Evolutionary conservation across 306 rosid genomes (phyloP).

Genomic region (Trifolium fragiferum): DNA sequence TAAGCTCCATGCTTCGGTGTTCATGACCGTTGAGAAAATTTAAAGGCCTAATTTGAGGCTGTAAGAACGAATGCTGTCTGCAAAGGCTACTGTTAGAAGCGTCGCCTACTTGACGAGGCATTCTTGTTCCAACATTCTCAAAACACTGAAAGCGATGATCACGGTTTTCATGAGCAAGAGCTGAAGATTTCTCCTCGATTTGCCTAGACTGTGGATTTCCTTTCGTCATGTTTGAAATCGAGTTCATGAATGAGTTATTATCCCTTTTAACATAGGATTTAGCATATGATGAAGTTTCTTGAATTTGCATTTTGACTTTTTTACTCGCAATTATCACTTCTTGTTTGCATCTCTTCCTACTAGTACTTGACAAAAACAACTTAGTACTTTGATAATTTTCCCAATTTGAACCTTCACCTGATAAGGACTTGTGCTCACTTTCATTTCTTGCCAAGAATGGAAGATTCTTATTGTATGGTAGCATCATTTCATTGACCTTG

Average conservation of each 20-base stretch:
- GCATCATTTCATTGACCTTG: slow-evolving; percentile 42
- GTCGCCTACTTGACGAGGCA: slow-evolving; percentile 49
- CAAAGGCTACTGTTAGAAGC: slow-evolving; percentile 21
- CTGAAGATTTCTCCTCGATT: slow-evolving; percentile 47
- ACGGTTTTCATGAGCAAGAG: slow-evolving; percentile 50
- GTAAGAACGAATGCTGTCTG: slow-evolving; percentile 29
- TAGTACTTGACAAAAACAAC: slow-evolving; percentile 45
- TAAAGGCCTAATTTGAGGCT: slow-evolving; percentile 45
- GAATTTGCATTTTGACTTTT: slow-evolving; percentile 54
- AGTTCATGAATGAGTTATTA: slow-evolving; percentile 79
- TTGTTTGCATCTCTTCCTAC: slow-evolving; percentile 65
- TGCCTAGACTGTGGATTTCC: slow-evolving; percentile 59
- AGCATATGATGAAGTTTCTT: slow-evolving; percentile 48
- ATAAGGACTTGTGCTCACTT: slow-evolving; percentile 63
- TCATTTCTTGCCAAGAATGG: slow-evolving; percentile 42
- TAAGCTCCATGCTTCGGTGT: slow-evolving; percentile 42
- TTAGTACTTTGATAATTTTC: slow-evolving; percentile 65
- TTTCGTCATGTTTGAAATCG: slow-evolving; percentile 81
- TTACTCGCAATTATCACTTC: slow-evolving; percentile 56
- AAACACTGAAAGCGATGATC: slow-evolving; percentile 43
- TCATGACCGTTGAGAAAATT: slow-evolving; percentile 48
- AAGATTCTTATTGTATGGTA: slow-evolving; percentile 25
- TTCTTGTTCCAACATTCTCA: slow-evolving; percentile 46
- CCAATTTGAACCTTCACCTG: slow-evolving; percentile 59
- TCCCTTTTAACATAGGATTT: slow-evolving; percentile 50